Conservation (phyloP, 768 basidiomycete genomes). For the Asterophora lycoperdoides region DNA sequence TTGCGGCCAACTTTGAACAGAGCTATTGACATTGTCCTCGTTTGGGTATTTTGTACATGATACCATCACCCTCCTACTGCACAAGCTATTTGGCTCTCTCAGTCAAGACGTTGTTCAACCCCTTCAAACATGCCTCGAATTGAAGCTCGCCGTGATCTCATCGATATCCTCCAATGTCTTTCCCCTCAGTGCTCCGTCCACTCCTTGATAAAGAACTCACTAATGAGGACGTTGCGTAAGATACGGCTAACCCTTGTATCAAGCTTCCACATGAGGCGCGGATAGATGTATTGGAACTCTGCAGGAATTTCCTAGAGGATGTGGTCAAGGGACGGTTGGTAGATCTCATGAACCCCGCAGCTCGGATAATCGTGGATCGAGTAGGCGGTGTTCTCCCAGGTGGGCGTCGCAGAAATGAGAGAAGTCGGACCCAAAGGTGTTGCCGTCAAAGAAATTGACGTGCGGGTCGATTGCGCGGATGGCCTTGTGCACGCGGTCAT, state of each 20-base stretch:
- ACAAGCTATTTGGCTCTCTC: slow-evolving; percentile 36
- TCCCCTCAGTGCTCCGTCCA: slow-evolving; percentile 69
- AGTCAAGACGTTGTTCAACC: slow-evolving; percentile 55
- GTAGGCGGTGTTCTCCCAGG: slow-evolving; percentile 70
- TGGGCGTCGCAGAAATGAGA: slow-evolving; percentile 64
- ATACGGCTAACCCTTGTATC: slow-evolving; percentile 51
- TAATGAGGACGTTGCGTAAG: slow-evolving; percentile 61
- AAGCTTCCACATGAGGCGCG: slow-evolving; percentile 61
- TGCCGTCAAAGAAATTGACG: slow-evolving; percentile 77
- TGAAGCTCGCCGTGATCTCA: slow-evolving; percentile 70
- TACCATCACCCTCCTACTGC: too few relatives aligned
- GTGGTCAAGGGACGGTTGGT: slow-evolving; percentile 62
- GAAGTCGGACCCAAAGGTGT: slow-evolving; percentile 80
- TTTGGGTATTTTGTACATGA: too few relatives aligned
- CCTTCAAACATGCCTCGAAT: slow-evolving; percentile 64
- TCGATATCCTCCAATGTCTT: slow-evolving; percentile 61
- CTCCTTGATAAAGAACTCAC: slow-evolving; percentile 67
- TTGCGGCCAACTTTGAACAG: too few relatives aligned
- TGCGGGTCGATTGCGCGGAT: slow-evolving; percentile 73
- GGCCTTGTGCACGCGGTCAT: slow-evolving; percentile 61
- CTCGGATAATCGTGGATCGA: slow-evolving; percentile 74
- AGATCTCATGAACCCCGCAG: slow-evolving; percentile 63
- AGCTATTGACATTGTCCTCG: too few relatives aligned
- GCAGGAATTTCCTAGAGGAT: slow-evolving; percentile 51
- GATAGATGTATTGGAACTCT: slow-evolving; percentile 54